A percentile compares a stretch with the other conserved stretches of the same genome.
Evolutionary conservation across 2,329 filamentous ascomycete genomes (phyloP).

Genomic region (Pseudogymnoascus pannorum): DNA sequence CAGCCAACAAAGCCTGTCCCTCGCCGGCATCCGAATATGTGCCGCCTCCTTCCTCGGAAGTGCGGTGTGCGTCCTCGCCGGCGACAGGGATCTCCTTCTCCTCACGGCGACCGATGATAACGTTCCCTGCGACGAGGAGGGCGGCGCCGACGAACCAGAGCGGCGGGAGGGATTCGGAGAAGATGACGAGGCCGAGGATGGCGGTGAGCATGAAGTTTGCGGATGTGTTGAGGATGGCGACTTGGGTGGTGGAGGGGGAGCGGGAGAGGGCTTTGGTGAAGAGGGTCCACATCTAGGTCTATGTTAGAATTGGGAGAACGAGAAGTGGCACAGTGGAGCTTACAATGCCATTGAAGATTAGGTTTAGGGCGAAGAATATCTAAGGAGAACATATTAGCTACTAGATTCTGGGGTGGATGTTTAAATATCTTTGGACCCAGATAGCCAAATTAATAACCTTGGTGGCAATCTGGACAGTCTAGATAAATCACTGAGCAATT

Average conservation of each 20-base stretch:
- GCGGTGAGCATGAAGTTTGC: conserved; percentile 76
- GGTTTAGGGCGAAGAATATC: conserved; percentile 67
- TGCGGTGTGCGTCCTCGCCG: not conserved
- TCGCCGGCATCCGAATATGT: conserved; percentile 6
- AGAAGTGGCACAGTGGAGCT: conserved; percentile 24
- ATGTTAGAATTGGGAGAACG: not conserved
- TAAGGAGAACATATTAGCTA: conserved; percentile 8
- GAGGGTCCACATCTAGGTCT: conserved; percentile 65
- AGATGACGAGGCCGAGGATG: conserved; percentile 61
- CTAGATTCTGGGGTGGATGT: not conserved
- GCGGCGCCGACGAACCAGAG: conserved; percentile 72
- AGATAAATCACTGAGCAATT: not conserved
- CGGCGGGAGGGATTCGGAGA: conserved; percentile 62
- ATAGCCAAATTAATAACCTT: not conserved
- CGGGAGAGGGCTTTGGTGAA: conserved; percentile 72
- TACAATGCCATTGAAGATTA: conserved; percentile 65
- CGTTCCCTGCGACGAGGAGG: conserved; percentile 66
- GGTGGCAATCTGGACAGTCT: not conserved
- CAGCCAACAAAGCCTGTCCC: conserved; percentile 4
- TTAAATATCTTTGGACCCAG: not conserved
- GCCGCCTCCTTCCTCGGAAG: not conserved
- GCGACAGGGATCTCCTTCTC: conserved; percentile 33
- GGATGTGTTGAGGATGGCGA: conserved; percentile 75
- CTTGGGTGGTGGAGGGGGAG: conserved; percentile 68
- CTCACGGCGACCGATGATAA: conserved; percentile 67